Evolutionary conservation across 2,329 filamentous ascomycete species (phyloP), one percentile per base, ranked within the genome.

Genomic region (Podosphaera xanthii): DNA sequence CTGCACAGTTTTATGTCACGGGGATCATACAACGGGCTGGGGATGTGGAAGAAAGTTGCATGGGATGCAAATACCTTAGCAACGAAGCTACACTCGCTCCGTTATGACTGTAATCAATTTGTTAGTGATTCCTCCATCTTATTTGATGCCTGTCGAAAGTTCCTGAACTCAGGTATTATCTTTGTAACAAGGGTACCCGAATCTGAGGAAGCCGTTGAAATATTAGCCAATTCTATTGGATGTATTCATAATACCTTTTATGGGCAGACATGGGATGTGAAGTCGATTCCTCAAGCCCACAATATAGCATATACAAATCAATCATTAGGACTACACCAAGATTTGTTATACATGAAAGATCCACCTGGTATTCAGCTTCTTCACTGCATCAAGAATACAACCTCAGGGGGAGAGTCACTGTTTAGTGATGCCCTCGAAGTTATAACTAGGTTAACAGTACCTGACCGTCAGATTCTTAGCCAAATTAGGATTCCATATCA

Each of bases 271-370:
- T 97, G 90, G 82, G 86, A 96, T 70, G 91, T 97, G 10, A 80
- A 82, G 59, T 87, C 83, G 2, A 84, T 94, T 58, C 83, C 85
- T 1, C 70, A 87, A 59, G 87, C 90, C 33, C 89, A 91, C 68
- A 97, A 97, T 69, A 86, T 96, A 3, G 91, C 92, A 8, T 89
- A 97, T 72, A 96, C 91, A 0, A 83, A 79, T 67, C 77, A 83
- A 56, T 83, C 83, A 67, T 80, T 97, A 1, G 87, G 86, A 14
- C 82, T 96, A 55, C 92, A 98, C 72, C 92, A 95, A 80, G 92
- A 97, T 69, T 77, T 97, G 48, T 76, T 96, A 59, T 97, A 97
- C 72, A 84, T 92, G 71, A 73, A 78, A 12, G 79, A 87, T 57
- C 82, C 87, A 2, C 91, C 91, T 0, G 81, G 83, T 38, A 80